Conservation (phyloP, 2,329 filamentous ascomycete species). For the Penicillium occitanis region DNA sequence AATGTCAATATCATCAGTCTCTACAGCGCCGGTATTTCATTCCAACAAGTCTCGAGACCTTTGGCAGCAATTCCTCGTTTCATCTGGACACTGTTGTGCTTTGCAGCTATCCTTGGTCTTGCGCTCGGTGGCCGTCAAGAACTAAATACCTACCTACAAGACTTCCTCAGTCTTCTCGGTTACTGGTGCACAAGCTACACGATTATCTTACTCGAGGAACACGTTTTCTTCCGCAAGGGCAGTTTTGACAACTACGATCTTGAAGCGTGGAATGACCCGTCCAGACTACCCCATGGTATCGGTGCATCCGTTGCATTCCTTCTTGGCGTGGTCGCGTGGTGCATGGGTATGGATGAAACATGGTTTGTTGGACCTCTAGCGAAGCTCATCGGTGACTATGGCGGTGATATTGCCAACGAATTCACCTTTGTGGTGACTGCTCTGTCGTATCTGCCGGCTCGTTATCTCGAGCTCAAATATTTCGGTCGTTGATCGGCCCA, state of each 20-base stretch:
- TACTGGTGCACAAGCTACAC: slow-evolving; percentile 55
- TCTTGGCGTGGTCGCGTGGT: slow-evolving; percentile 50
- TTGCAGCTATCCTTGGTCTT: slow-evolving; percentile 48
- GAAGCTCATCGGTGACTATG: slow-evolving; percentile 45
- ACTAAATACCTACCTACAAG: slow-evolving; percentile 47
- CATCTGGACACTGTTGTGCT: slow-evolving; percentile 51
- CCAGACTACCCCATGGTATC: slow-evolving; percentile 46
- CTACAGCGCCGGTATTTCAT: slow-evolving; percentile 38
- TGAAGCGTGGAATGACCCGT: slow-evolving; percentile 51
- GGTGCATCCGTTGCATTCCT: slow-evolving; percentile 48
- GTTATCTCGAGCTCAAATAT: slow-evolving; percentile 52
- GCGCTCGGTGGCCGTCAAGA: slow-evolving; percentile 46
- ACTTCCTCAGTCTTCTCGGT: slow-evolving; percentile 51
- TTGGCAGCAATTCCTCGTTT: slow-evolving; percentile 49
- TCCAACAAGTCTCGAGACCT: slow-evolving; percentile 45
- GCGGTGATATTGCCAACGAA: slow-evolving; percentile 55
- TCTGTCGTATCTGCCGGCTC: slow-evolving; percentile 48
- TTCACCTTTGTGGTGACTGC: slow-evolving; percentile 53
- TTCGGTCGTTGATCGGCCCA: slow-evolving; percentile 34
- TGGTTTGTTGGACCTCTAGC: slow-evolving; percentile 55
- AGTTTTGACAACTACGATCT: slow-evolving; percentile 49
- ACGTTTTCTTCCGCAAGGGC: slow-evolving; percentile 50
- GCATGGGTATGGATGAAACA: slow-evolving; percentile 60
- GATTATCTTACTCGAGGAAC: slow-evolving; percentile 51
- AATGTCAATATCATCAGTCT: slow-evolving; percentile 51